These are phyloP conservation scores for Mucor saturninus DNA, from an alignment of 371 early-diverging fungal genomes.

Conservation along the genomic window DNA sequence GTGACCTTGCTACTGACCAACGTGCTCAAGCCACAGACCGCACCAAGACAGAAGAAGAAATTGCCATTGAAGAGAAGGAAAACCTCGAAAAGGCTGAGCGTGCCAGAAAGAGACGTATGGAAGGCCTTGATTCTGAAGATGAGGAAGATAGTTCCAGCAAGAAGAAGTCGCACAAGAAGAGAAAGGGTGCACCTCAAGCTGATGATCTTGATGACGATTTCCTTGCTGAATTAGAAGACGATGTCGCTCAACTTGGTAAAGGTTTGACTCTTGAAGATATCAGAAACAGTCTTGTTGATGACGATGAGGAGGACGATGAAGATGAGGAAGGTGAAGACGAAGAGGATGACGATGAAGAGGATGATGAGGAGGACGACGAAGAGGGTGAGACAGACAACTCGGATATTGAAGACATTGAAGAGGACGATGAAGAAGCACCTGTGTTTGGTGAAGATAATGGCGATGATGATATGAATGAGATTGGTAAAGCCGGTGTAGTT, in stretches of 20 bases:
- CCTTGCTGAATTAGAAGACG: conserved; percentile 51
- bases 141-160: conserved; percentile 63
- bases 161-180: conserved; percentile 46
- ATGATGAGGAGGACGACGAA: conserved; percentile 56
- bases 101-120: conserved; percentile 87
- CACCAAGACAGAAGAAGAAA: conserved; percentile 92
- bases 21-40: conserved; percentile 91
- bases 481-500: conserved; percentile 38
- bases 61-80: conserved; percentile 82
- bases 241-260: conserved; percentile 42
- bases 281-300: conserved; percentile 44
- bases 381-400: conserved; percentile 45
- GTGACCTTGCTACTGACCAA: conserved; percentile 81
- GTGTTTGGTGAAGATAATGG: conserved; percentile 48
- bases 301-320: conserved; percentile 36
- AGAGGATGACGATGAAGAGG: conserved; percentile 44
- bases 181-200: conserved; percentile 64
- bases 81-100: conserved; percentile 86
- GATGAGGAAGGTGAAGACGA: conserved; percentile 43
- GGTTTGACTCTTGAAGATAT: conserved; percentile 60
- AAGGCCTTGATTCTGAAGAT: conserved; percentile 74
- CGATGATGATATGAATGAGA: conserved; percentile 60
- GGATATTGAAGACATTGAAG: conserved; percentile 51
- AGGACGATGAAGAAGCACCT: conserved; percentile 28
- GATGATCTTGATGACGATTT: conserved; percentile 89